These are phyloP conservation scores for Dactylellina haptotyla DNA, from an alignment of 2,329 filamentous ascomycete genomes.

Conservation along the genomic window DNA sequence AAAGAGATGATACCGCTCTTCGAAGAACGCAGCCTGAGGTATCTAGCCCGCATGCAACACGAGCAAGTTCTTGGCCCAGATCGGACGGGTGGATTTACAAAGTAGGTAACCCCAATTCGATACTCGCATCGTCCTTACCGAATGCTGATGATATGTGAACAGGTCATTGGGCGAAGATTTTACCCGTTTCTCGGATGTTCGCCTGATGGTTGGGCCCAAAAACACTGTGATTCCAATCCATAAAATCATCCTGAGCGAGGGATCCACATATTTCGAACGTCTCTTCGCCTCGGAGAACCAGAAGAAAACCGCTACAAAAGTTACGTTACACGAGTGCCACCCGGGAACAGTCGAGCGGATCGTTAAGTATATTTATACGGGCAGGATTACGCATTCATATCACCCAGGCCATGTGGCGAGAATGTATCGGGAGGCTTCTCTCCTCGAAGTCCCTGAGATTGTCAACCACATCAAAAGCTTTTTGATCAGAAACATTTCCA, in stretches of 20 bases:
- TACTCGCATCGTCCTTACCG: too few species aligned
- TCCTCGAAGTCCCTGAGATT: background rate
- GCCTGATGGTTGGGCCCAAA: background rate
- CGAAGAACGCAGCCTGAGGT: too few species aligned
- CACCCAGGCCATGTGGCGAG: constrained; percentile 9
- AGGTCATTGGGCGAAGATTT: background rate
- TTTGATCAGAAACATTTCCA: too few species aligned
- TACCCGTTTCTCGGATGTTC: constrained; percentile 26
- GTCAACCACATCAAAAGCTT: background rate
- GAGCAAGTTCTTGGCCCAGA: too few species aligned
- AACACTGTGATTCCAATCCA: background rate
- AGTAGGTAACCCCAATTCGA: too few species aligned
- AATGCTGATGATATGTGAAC: too few species aligned
- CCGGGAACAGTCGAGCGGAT: background rate
- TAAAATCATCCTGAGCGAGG: constrained; percentile 2
- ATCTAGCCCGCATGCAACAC: too few species aligned
- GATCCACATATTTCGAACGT: constrained; percentile 1
- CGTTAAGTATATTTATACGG: constrained; percentile 6
- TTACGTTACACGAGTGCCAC: background rate
- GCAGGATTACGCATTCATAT: background rate
- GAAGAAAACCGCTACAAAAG: background rate
- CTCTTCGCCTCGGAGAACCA: background rate
- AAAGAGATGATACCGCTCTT: too few species aligned
- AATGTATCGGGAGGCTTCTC: constrained; percentile 4
- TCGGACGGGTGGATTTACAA: too few species aligned